Percentiles rank a stretch among this genome's conserved stretches.
These are phyloP conservation scores for Lyophyllum atratum DNA, from an alignment of 768 basidiomycete genomes.

Conservation along the genomic window DNA sequence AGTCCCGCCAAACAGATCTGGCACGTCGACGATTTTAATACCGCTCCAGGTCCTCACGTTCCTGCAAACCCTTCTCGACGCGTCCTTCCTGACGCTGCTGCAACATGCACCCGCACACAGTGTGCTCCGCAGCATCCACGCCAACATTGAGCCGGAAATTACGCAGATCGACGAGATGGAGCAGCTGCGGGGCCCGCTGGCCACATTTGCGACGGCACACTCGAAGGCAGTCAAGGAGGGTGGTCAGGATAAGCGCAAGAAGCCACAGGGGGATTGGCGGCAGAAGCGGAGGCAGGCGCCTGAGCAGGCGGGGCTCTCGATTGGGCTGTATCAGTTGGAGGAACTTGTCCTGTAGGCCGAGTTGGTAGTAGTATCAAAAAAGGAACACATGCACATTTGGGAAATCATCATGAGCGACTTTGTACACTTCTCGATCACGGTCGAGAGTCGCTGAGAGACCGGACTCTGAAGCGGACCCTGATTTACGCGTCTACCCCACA, in stretches of 20 bases:
- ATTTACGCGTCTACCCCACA: background rate
- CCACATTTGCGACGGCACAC: slow-evolving; percentile 62
- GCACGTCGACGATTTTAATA: background rate
- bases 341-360: slow-evolving; percentile 51
- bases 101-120: slow-evolving; percentile 62
- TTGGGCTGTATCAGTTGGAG: slow-evolving; percentile 74
- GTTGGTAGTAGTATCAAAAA: background rate
- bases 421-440: no score
- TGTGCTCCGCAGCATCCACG: slow-evolving; percentile 49
- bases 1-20: background rate
- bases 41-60: slow-evolving; percentile 53
- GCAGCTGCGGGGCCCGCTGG: slow-evolving; percentile 60
- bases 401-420: no score
- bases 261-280: slow-evolving; percentile 45
- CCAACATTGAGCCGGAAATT: slow-evolving; percentile 59
- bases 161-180: slow-evolving; percentile 49
- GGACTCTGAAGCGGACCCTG: slow-evolving; percentile 6
- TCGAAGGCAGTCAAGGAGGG: slow-evolving; percentile 47
- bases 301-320: slow-evolving; percentile 50
- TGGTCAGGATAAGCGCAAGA: slow-evolving; percentile 33
- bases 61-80: slow-evolving; percentile 68
- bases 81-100: slow-evolving; percentile 68
- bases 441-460: background rate
- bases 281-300: slow-evolving; percentile 54
- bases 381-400: background rate